These are phyloP conservation scores for Gaeumannomyces tritici DNA, from an alignment of 2,329 filamentous ascomycete species.

Conservation along the genomic window DNA sequence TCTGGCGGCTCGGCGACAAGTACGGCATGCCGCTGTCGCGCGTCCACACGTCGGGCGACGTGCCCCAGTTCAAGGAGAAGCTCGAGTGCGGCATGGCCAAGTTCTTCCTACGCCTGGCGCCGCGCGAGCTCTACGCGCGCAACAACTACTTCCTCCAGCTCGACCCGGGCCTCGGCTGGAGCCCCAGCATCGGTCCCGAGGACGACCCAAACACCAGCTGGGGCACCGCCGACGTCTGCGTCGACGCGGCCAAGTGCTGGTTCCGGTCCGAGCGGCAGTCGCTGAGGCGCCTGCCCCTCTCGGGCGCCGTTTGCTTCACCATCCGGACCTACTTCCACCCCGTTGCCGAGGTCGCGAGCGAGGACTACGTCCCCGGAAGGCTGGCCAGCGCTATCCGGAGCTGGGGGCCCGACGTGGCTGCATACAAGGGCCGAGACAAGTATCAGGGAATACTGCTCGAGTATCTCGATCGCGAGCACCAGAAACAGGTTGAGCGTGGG, in stretches of 20 bases:
- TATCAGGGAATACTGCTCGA: constrained; percentile 66
- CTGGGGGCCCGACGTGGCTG: constrained; percentile 68
- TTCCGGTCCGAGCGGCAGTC: constrained; percentile 72
- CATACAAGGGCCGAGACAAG: constrained; percentile 69
- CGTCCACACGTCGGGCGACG: constrained; percentile 70
- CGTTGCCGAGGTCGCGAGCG: constrained; percentile 54
- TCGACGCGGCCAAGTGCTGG: constrained; percentile 61
- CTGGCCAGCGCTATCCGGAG: constrained; percentile 70
- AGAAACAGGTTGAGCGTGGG: constrained; percentile 60
- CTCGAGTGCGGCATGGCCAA: constrained; percentile 71
- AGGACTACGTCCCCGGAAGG: constrained; percentile 69
- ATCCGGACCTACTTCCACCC: constrained; percentile 75
- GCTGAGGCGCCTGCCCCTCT: constrained; percentile 50
- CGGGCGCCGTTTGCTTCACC: constrained; percentile 58
- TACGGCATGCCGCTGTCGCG: constrained; percentile 68
- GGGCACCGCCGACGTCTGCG: constrained; percentile 67
- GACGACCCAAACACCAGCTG: constrained; percentile 57
- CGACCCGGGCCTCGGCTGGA: constrained; percentile 70
- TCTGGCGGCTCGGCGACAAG: constrained; percentile 78
- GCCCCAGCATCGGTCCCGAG: constrained; percentile 63
- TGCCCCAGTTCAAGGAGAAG: constrained; percentile 62
- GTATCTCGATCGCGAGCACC: constrained; percentile 65
- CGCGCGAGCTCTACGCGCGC: constrained; percentile 52
- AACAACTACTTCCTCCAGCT: constrained; percentile 90
- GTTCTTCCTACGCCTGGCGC: constrained; percentile 65